Percentiles rank a stretch among this genome's conserved stretches.
phyloP scores from a whole-genome alignment of 208 protist genomes.

The Phytomonas sp. region DNA sequence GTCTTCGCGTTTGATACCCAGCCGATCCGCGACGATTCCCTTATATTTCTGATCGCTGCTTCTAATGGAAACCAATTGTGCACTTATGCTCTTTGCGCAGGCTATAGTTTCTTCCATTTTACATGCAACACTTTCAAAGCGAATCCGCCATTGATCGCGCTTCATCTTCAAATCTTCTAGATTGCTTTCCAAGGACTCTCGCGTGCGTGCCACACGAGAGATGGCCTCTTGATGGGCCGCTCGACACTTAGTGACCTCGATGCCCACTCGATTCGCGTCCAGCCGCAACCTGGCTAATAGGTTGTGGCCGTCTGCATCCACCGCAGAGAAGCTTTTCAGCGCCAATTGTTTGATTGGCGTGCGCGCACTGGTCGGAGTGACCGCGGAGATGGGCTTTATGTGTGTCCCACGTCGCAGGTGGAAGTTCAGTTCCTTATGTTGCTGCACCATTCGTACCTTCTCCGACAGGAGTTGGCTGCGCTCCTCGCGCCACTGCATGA shows the following conservation, averaged over 20 bases:
- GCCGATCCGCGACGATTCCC: too few relatives aligned
- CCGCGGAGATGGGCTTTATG: slow-evolving; percentile 40
- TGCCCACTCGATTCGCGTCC: slow-evolving; percentile 20
- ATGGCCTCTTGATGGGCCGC: background rate
- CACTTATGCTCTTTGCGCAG: too few relatives aligned
- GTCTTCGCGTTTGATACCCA: background rate
- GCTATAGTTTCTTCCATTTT: too few relatives aligned
- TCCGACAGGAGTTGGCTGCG: slow-evolving; percentile 28
- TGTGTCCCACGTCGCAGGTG: slow-evolving; percentile 53
- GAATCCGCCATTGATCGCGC: too few relatives aligned
- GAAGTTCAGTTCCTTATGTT: slow-evolving; percentile 32
- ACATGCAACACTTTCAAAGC: too few relatives aligned
- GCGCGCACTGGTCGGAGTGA: slow-evolving; percentile 21
- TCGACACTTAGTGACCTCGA: slow-evolving; percentile 17
- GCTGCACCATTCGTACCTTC: slow-evolving; percentile 20
- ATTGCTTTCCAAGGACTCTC: too few relatives aligned
- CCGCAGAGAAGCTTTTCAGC: slow-evolving; percentile 12
- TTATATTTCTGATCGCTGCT: too few relatives aligned
- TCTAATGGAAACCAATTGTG: too few relatives aligned
- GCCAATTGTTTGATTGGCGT: slow-evolving; percentile 19
- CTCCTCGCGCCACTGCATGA: slow-evolving; percentile 43
- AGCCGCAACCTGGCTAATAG: slow-evolving; percentile 30
- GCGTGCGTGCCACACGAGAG: too few relatives aligned
- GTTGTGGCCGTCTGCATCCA: slow-evolving; percentile 33
- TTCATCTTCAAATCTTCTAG: too few relatives aligned